phyloP scores from a whole-genome alignment of 2,329 filamentous ascomycete species.

The Whalleya microplaca region DNA sequence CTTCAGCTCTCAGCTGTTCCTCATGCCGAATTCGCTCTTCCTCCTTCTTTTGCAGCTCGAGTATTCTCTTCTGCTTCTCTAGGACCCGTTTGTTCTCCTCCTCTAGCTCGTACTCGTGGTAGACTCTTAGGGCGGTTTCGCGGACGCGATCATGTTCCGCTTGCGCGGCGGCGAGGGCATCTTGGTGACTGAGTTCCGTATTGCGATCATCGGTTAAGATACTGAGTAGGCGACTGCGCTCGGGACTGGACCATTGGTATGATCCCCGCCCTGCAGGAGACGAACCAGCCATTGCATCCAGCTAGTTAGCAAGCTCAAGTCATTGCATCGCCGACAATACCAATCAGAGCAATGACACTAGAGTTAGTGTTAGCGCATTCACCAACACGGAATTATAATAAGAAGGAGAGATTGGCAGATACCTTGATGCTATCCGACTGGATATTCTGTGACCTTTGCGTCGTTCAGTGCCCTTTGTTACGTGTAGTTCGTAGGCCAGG shows the following conservation, averaged over 20 bases:
- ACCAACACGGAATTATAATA: not conserved
- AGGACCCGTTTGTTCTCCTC: conserved; percentile 41
- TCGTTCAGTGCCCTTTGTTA: not conserved
- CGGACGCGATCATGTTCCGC: conserved; percentile 69
- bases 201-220: conserved; percentile 67
- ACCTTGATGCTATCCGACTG: not conserved
- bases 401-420: not conserved
- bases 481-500: conserved; percentile 1
- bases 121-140: conserved; percentile 52
- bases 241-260: conserved; percentile 47
- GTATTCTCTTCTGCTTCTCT: conserved; percentile 44
- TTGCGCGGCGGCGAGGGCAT: conserved; percentile 68
- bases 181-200: conserved; percentile 64
- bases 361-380: not conserved
- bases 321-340: conserved; percentile 26
- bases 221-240: conserved; percentile 55
- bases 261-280: conserved; percentile 43
- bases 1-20: conserved; percentile 50
- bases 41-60: conserved; percentile 50
- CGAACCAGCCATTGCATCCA: conserved; percentile 47
- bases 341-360: not conserved
- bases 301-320: conserved; percentile 9
- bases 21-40: conserved; percentile 51
- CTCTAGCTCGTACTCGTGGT: conserved; percentile 51
- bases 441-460: not conserved